These are phyloP conservation scores for Pseudogymnoascus pannorum DNA, from an alignment of 2,329 filamentous ascomycete species.

Conservation along the genomic window DNA sequence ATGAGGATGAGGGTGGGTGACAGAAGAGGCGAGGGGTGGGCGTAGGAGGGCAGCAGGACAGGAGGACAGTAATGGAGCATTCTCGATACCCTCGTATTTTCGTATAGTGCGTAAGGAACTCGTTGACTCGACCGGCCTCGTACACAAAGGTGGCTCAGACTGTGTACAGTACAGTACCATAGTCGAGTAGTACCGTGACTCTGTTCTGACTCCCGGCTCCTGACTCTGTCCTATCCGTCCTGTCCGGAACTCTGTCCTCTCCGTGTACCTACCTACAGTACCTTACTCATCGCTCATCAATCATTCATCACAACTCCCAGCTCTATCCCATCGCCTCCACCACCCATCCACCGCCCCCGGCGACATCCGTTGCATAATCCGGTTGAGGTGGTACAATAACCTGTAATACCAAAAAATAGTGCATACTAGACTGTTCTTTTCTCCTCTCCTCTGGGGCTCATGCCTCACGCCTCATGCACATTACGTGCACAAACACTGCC, in stretches of 20 bases:
- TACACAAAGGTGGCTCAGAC: background rate
- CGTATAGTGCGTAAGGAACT: background rate
- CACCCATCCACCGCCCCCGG: background rate
- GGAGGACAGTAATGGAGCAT: no score
- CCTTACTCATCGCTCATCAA: no score
- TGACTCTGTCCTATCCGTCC: no score
- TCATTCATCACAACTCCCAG: background rate
- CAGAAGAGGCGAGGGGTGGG: background rate
- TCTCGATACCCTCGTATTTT: no score
- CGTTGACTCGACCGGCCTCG: background rate
- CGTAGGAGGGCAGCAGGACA: background rate
- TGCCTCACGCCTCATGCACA: no score
- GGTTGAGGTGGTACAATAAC: background rate
- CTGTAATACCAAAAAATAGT: background rate
- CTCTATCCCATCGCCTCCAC: background rate
- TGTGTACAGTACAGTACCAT: no score
- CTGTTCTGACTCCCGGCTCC: no score
- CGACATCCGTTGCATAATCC: conserved; percentile 4
- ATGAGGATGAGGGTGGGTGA: background rate
- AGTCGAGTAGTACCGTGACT: no score
- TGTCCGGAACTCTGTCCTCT: background rate
- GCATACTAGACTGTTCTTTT: background rate
- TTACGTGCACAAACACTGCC: background rate
- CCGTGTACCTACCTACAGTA: no score
- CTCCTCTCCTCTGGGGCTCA: background rate